These are phyloP conservation scores for Gracilaria gracilis DNA, from an alignment of 23 red algal species.

Conservation along the genomic window DNA sequence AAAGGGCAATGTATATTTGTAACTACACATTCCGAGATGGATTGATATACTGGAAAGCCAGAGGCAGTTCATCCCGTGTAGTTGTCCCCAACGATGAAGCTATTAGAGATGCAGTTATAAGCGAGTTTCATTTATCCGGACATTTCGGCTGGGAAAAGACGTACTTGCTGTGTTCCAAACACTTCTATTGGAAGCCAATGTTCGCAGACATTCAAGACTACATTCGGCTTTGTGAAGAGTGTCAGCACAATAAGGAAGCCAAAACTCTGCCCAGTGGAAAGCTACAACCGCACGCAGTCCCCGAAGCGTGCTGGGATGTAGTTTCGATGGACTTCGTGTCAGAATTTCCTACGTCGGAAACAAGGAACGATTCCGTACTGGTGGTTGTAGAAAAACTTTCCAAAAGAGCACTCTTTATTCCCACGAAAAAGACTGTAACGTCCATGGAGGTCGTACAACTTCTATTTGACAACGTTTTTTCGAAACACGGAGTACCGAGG, in stretches of 20 bases:
- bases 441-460: constrained; percentile 30
- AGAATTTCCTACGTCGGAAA: constrained; percentile 16
- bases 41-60: constrained; percentile 32
- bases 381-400: constrained; percentile 63
- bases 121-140: constrained; percentile 24
- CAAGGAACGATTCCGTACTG: constrained; percentile 46
- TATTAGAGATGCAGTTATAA: constrained; percentile 3
- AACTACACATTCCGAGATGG: constrained; percentile 22
- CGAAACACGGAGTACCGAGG: constrained; percentile 35
- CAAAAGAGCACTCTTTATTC: constrained; percentile 46
- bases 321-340: constrained; percentile 53
- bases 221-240: not conserved
- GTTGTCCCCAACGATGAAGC: not conserved
- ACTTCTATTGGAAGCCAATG: constrained; percentile 59
- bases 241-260: constrained; percentile 29
- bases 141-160: constrained; percentile 52
- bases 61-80: not conserved
- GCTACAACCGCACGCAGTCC: constrained; percentile 37
- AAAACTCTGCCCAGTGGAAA: constrained; percentile 20
- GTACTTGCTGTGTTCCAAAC: constrained; percentile 23
- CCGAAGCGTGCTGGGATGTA: constrained; percentile 23
- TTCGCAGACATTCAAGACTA: constrained; percentile 42
- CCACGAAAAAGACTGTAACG: constrained; percentile 8
- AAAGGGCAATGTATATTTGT: constrained; percentile 23
- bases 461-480: constrained; percentile 13